Evolutionary conservation across 495 filamentous ascomycete genomes (phyloP), one percentile per base, ranked within the genome.

Genomic region (Daldinia caldariorum): DNA sequence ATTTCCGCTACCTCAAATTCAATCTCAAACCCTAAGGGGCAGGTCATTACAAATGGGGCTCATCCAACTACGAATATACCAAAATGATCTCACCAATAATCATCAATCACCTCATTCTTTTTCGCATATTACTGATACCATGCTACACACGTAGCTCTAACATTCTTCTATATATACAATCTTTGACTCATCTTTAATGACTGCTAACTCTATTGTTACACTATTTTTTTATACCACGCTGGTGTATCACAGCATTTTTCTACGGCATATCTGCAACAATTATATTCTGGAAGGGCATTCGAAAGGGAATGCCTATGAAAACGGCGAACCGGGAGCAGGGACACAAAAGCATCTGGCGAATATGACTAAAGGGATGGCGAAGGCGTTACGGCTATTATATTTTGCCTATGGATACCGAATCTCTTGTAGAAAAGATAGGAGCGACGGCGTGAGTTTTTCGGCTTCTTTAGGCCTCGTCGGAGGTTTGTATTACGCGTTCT

Each of bases 401-500:
- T 63, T 63, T 53, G 22, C 37, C 18, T 53, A 37, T 53, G 60
- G 54, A 12, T 26, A 41, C 32, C 51, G 20, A 22, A 49, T 47
- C 18, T 32, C 16, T 34, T 38, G 45, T 59, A 38, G 14, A n/a
- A 39, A 39, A 53, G 37, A 53, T 58, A 35, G 14, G 63, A 20
- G 35, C 20, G 16, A 34, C 34, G 13, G 34, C 65, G 51, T 22
- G 41, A 2, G 10, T 37, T 9, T 58, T 58, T 43, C 50, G 57
- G 45, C 41, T 64, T 45, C 20, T 66, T 53, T 49, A 45, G n/a
- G n/a, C 47, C 39, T 56, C 49, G 18, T 37, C 6, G 13, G 32
- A 49, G 43, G 62, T 58, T 51, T 71, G 49, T 61, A 71, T 62
- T 66, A 58, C 35, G 45, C 58, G 29, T 38, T 34, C 37, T 31